Conservation (phyloP, 1,139 yeast genomes). For the Zygoascus meyerae region DNA sequence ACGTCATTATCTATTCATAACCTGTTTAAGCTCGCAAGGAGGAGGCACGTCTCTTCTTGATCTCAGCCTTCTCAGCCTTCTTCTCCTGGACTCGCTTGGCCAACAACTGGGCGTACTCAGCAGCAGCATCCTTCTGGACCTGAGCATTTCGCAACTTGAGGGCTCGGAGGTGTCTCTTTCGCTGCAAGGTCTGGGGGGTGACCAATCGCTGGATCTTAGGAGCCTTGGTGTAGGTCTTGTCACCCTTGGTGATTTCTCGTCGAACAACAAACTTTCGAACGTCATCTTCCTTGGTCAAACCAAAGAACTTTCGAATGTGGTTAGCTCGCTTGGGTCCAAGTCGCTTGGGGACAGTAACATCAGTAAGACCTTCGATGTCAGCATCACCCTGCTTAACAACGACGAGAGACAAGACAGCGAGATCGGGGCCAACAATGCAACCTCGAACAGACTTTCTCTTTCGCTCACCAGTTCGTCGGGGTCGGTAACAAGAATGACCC, state of each 20-base stretch:
- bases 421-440: constrained; percentile 96
- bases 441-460: constrained; percentile 99
- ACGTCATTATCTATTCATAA: constrained; percentile 2
- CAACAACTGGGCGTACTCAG: constrained; percentile 98
- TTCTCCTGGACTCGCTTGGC: constrained; percentile 97
- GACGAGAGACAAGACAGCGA: constrained; percentile 90
- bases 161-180: constrained; percentile 96
- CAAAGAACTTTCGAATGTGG: constrained; percentile 99
- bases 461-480: constrained; percentile 99
- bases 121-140: constrained; percentile 99
- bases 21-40: constrained; percentile 14
- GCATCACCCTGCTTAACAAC: constrained; percentile 96
- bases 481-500: constrained; percentile 99
- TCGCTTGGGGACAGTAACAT: constrained; percentile 93
- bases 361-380: constrained; percentile 95
- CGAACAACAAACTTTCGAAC: constrained; percentile 94
- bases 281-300: constrained; percentile 96
- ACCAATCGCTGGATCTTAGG: constrained; percentile 99
- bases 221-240: constrained; percentile 98
- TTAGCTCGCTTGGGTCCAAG: constrained; percentile 99
- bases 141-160: constrained; percentile 95
- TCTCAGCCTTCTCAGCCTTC: constrained; percentile 97
- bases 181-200: constrained; percentile 98
- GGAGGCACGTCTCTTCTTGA: constrained; percentile 99
- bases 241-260: constrained; percentile 98